Conservation (phyloP, 148 eudicot genomes). For the Polygonum maritimum region DNA sequence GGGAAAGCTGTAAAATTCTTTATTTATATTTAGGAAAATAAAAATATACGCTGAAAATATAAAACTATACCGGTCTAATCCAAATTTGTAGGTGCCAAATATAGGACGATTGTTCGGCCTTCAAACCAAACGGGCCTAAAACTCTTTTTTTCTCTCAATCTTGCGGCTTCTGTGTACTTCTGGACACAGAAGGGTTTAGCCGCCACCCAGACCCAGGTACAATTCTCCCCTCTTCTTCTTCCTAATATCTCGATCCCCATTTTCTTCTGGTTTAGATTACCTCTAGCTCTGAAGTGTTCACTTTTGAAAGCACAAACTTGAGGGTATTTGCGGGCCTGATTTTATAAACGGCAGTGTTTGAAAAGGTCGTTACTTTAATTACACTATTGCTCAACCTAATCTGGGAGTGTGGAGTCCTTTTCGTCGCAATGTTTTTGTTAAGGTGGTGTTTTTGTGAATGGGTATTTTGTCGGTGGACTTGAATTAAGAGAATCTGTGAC, state of each 20-base stretch:
- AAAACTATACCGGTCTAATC: too few species aligned
- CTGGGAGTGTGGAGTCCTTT: not conserved
- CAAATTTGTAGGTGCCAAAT: not conserved
- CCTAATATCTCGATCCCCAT: not conserved
- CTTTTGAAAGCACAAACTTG: not conserved
- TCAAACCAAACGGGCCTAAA: not conserved
- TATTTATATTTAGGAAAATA: too few species aligned
- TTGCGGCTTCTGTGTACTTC: not conserved
- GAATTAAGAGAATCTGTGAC: not conserved
- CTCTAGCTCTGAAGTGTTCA: not conserved
- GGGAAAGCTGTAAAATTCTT: too few species aligned
- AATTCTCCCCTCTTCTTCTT: not conserved
- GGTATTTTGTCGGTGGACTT: not conserved
- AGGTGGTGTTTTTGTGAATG: not conserved
- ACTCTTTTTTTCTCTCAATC: not conserved
- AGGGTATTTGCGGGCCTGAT: not conserved
- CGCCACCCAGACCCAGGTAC: not conserved
- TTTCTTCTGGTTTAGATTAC: not conserved
- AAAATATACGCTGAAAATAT: too few species aligned
- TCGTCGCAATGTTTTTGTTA: not conserved
- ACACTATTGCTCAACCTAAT: not conserved
- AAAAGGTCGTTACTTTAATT: too few species aligned
- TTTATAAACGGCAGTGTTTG: not conserved
- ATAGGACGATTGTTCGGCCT: not conserved
- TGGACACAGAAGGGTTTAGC: slow-evolving; percentile 1